Evolutionary conservation across 805 yeast genomes (phyloP).

Genomic region (Saccharomycopsis sp.): DNA sequence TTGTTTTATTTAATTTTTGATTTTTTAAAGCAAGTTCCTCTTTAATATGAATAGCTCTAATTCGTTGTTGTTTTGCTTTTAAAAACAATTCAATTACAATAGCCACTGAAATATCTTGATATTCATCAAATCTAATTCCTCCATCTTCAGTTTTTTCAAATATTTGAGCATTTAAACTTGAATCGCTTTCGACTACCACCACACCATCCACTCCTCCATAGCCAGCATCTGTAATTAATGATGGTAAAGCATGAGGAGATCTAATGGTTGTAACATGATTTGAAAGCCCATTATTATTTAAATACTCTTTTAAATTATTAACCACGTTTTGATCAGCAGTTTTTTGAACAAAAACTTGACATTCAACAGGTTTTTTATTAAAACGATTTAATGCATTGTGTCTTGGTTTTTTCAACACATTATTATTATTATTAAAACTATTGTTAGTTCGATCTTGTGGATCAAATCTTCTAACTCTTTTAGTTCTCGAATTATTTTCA

Average conservation of each 20-base stretch:
- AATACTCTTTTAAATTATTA: constrained; percentile 28
- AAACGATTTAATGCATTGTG: background rate
- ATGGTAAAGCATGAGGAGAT: constrained; percentile 32
- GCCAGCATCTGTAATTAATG: constrained; percentile 65
- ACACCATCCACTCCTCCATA: constrained; percentile 69
- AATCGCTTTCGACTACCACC: constrained; percentile 46
- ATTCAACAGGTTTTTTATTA: constrained; percentile 25
- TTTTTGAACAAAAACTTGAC: constrained; percentile 38
- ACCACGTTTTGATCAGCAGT: constrained; percentile 36
- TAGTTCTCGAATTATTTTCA: constrained; percentile 5
- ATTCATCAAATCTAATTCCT: constrained; percentile 76
- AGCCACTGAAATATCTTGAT: constrained; percentile 53
- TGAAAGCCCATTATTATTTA: constrained; percentile 29
- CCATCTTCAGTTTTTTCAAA: constrained; percentile 63
- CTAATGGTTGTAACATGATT: constrained; percentile 34
- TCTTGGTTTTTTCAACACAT: constrained; percentile 22
- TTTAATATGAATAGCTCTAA: constrained; percentile 8
- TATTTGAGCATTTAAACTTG: constrained; percentile 56
- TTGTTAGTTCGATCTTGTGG: too few relatives aligned
- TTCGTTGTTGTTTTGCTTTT: too few relatives aligned
- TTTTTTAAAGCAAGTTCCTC: too few relatives aligned
- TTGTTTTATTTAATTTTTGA: too few relatives aligned
- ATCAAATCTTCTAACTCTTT: constrained; percentile 23
- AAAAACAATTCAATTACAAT: constrained; percentile 53
- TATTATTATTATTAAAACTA: constrained; percentile 23